These are phyloP conservation scores for Cicer yamashitae DNA, from an alignment of 306 rosid genomes.

Conservation along the genomic window DNA sequence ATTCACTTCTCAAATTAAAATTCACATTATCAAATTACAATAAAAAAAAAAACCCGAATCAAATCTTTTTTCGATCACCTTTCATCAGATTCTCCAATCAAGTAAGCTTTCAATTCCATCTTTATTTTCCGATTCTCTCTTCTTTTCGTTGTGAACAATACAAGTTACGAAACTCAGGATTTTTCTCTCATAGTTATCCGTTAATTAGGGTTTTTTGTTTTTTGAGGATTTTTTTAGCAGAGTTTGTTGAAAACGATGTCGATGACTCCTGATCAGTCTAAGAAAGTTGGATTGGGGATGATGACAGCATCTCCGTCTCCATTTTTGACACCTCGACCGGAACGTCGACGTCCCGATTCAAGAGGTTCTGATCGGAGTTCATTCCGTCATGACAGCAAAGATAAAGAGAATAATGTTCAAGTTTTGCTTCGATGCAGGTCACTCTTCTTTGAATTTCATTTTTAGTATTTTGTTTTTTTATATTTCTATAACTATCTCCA, in stretches of 20 bases:
- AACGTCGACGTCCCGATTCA: conserved; percentile 71
- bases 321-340: conserved; percentile 89
- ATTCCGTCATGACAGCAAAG: conserved; percentile 66
- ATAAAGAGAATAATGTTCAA: conserved; percentile 78
- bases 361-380: conserved; percentile 64
- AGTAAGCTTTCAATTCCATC: conserved; percentile 18
- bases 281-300: conserved; percentile 79
- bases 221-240: background rate
- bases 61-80: conserved; percentile 36
- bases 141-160: background rate
- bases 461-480: background rate
- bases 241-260: conserved; percentile 53
- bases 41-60: background rate
- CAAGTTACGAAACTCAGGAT: background rate
- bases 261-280: conserved; percentile 75
- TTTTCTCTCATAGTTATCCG: too few relatives aligned
- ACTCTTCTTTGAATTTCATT: background rate
- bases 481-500: background rate
- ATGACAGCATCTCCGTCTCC: conserved; percentile 75
- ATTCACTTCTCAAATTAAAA: background rate
- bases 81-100: conserved; percentile 49
- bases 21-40: too few relatives aligned
- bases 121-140: conserved; percentile 2
- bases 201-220: conserved; percentile 8
- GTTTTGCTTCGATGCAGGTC: conserved; percentile 96